phyloP scores from a whole-genome alignment of 345 rosid genomes.

The Citrus reticulata region DNA sequence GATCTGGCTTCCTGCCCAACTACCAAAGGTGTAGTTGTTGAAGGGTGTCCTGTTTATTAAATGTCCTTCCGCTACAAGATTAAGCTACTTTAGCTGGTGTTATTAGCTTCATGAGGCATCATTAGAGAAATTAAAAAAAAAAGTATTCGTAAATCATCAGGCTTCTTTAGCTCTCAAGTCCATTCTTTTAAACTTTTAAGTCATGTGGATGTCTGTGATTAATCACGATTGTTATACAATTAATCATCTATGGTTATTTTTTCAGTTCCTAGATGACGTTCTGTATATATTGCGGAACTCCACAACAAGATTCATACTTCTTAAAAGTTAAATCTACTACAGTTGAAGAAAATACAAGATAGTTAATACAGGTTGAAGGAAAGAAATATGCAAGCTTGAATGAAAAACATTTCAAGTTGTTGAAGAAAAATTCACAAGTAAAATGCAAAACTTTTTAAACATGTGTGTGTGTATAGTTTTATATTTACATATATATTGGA shows the following conservation, averaged over 20 bases:
- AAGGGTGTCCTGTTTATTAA: conserved; percentile 49
- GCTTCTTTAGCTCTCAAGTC: background rate
- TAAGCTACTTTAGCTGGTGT: background rate
- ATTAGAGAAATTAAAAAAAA: background rate
- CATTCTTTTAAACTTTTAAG: background rate
- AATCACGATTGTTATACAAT: background rate
- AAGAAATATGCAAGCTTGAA: background rate
- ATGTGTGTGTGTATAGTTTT: background rate
- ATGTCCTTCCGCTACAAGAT: background rate
- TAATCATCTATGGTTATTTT: background rate
- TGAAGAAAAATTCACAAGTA: background rate
- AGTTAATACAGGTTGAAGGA: no score
- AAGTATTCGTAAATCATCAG: background rate
- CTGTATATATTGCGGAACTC: background rate
- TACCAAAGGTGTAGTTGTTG: conserved; percentile 38
- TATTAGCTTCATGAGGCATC: background rate
- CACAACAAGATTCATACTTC: background rate
- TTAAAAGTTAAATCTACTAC: background rate
- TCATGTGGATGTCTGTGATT: background rate
- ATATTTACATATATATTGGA: background rate
- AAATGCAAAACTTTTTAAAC: background rate
- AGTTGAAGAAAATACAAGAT: no score
- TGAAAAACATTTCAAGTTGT: background rate
- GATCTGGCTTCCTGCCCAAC: conserved; percentile 54
- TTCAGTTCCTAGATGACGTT: background rate